These are phyloP conservation scores for Amylostereum chailletii DNA, from an alignment of 1,284 basidiomycete species.

Conservation along the genomic window DNA sequence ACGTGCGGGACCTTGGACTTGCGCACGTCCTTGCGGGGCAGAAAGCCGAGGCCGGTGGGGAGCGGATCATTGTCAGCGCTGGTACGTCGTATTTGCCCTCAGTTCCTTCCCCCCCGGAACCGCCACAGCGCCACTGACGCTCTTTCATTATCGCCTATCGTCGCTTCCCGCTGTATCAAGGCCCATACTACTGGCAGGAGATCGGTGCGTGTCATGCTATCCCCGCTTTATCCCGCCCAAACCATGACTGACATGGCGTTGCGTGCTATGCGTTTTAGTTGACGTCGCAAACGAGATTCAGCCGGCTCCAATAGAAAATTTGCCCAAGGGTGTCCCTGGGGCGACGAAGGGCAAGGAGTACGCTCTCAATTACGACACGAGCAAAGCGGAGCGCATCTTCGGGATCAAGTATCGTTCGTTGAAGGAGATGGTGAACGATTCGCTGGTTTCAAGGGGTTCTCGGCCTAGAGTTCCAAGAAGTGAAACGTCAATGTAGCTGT, in stretches of 20 bases:
- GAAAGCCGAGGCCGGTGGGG: conserved; percentile 44
- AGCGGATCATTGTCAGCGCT: conserved; percentile 45
- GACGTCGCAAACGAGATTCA: conserved; percentile 8
- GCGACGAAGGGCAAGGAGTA: conserved; percentile 21
- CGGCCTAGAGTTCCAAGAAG: conserved; percentile 6
- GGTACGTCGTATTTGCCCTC: conserved; percentile 17
- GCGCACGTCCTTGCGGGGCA: conserved; percentile 49
- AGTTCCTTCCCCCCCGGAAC: too few relatives aligned
- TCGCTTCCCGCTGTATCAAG: background rate
- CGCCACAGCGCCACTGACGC: background rate
- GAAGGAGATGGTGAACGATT: conserved; percentile 32
- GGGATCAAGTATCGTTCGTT: conserved; percentile 37
- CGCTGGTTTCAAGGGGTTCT: conserved; percentile 25
- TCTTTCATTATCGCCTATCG: background rate
- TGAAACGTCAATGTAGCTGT: too few relatives aligned
- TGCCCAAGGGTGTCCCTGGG: conserved; percentile 14
- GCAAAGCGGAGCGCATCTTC: conserved; percentile 33
- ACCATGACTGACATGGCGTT: background rate
- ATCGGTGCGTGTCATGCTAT: conserved; percentile 13
- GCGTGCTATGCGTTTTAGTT: background rate
- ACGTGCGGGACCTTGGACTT: conserved; percentile 55
- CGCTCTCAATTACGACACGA: conserved; percentile 18
- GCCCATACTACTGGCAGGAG: conserved; percentile 22
- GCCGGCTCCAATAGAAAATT: conserved; percentile 11
- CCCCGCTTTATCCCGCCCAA: background rate